These are phyloP conservation scores for Elymus sibiricus DNA, from an alignment of 176 grass and related monocot species.

Conservation along the genomic window DNA sequence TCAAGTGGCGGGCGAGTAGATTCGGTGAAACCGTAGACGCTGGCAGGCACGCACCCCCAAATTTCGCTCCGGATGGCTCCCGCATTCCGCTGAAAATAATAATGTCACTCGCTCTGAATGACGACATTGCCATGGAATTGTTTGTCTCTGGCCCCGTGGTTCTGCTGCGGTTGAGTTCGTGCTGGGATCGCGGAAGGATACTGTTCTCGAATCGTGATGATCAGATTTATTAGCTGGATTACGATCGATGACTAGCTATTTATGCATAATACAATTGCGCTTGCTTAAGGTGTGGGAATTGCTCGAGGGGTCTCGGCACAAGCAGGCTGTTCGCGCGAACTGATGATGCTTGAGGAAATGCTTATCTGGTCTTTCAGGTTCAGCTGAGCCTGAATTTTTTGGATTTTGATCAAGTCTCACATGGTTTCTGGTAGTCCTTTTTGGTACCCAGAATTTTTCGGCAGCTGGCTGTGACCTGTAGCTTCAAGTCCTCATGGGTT, in stretches of 20 bases:
- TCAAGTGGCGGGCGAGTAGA: background rate
- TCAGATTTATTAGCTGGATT: background rate
- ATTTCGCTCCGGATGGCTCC: background rate
- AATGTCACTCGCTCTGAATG: too few species aligned
- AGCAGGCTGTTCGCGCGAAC: background rate
- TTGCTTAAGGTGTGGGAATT: background rate
- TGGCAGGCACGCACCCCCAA: background rate
- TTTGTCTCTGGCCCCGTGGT: background rate
- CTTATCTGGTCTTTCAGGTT: background rate
- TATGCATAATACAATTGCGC: background rate
- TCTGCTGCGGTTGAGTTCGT: slow-evolving; percentile 2
- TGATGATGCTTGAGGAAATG: background rate
- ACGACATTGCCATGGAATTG: background rate
- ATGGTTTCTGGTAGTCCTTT: background rate
- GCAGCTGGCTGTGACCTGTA: background rate
- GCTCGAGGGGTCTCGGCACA: background rate
- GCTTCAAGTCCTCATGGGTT: slow-evolving; percentile 13
- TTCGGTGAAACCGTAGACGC: background rate
- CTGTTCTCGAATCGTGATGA: background rate
- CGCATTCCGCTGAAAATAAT: background rate
- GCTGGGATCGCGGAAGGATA: background rate
- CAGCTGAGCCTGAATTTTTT: background rate
- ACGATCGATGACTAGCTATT: background rate
- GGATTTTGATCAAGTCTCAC: background rate
- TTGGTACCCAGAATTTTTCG: background rate